Base-by-base conservation (phyloP, 2,329 filamentous ascomycete species). In the Fusarium sp. region DNA sequence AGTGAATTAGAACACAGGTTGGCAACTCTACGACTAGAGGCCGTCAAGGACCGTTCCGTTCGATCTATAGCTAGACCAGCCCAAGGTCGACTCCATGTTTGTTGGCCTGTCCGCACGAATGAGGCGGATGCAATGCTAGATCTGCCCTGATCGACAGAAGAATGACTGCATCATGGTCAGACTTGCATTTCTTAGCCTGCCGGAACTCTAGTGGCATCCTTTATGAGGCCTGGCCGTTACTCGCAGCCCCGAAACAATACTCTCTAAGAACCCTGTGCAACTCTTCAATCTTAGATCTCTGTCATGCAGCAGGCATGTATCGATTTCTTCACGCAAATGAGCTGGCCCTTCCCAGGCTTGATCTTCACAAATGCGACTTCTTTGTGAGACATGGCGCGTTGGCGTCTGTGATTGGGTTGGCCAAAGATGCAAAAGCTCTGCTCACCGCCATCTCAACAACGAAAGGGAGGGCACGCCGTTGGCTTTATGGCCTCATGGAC, bases 361-460 rank as follows among this genome's bases (percentile, higher is more conserved):
- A 48, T 24, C 12, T 29, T 47, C 28, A 41, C 41, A 60, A 44
- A 44, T 32, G 39, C 36, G 36, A 34, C 39, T 34, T 49, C 32
- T 22, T 36, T 51, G 34, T 65, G 62, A 65, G 58, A 64, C 58
- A 66, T 55, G 46, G 40, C 58, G 62, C 42, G 9, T 31, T 51
- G 25, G 46, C 12, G 32, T 49, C 34, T 48, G 46, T 57, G 43
- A 39, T 41, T 62, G 45, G 50, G 34, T 44, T 53, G 24, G 28
- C 34, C 26, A 45, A 32, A 47, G 39, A 42, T 36, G 55, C 51
- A 53, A 38, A 25, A n/a, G 36, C 31, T 31, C 35, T 40, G 43
- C 59, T 65, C 62, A 65, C 62, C 62, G 62, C 62, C 56, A 53
- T 41, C 61, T 64, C 55, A 61, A 61, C 49, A 52, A 36, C 44